These are phyloP conservation scores for Daldinia decipiens DNA, from an alignment of 495 filamentous ascomycete species.

Conservation along the genomic window DNA sequence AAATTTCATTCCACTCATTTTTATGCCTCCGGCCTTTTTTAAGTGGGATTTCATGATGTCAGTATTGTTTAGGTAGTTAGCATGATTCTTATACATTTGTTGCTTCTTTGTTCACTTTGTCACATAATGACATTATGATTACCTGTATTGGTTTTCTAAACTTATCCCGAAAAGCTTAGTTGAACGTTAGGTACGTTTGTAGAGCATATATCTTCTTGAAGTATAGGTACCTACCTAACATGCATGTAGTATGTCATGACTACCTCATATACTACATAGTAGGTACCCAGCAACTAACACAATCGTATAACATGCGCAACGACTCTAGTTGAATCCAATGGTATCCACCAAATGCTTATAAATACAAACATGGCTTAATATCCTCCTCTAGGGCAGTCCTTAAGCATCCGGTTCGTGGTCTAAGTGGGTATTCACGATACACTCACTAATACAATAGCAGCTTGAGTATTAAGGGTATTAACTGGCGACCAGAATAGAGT, in stretches of 20 bases:
- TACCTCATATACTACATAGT: too few relatives aligned
- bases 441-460: too few relatives aligned
- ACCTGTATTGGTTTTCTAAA: neutral
- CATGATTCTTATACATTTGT: neutral
- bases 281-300: neutral
- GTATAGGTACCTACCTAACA: too few relatives aligned
- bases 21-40: neutral
- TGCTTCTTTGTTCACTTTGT: neutral
- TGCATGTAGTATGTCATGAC: too few relatives aligned
- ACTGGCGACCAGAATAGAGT: neutral
- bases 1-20: conserved; percentile 1
- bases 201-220: too few relatives aligned
- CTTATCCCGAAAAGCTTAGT: neutral
- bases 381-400: neutral
- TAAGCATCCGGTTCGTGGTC: neutral
- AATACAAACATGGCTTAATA: too few relatives aligned
- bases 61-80: neutral
- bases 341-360: neutral
- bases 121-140: neutral
- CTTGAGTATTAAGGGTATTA: too few relatives aligned
- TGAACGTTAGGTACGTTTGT: neutral
- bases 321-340: neutral
- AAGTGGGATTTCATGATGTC: neutral
- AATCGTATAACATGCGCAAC: neutral
- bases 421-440: neutral